phyloP scores from a whole-genome alignment of 495 filamentous ascomycete species.

The Baudoinia panamericana region DNA sequence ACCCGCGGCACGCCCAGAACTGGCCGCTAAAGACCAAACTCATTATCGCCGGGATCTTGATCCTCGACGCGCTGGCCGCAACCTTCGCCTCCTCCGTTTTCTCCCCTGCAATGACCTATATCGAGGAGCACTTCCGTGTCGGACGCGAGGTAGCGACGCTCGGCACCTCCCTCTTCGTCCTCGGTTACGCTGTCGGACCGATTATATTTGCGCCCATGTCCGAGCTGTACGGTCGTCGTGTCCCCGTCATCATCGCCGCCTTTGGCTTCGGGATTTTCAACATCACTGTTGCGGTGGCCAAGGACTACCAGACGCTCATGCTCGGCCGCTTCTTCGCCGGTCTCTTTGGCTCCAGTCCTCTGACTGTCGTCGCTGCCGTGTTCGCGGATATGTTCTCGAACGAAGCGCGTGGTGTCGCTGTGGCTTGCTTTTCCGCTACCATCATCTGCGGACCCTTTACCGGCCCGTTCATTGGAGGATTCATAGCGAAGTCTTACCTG shows the following conservation, averaged over 20 bases:
- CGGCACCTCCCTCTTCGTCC: constrained; percentile 56
- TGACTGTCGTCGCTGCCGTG: constrained; percentile 74
- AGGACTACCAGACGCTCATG: constrained; percentile 71
- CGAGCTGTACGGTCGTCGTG: constrained; percentile 61
- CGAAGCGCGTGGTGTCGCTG: constrained; percentile 15
- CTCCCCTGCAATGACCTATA: constrained; percentile 44
- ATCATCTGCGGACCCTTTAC: constrained; percentile 24
- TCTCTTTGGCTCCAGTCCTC: constrained; percentile 57
- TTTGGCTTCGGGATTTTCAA: constrained; percentile 65
- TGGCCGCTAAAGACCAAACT: constrained; percentile 70
- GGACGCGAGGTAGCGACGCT: constrained; percentile 48
- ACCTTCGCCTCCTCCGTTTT: constrained; percentile 63
- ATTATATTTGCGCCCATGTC: constrained; percentile 53
- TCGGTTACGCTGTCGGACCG: constrained; percentile 57
- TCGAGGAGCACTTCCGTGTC: constrained; percentile 42
- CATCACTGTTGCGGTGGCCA: constrained; percentile 55
- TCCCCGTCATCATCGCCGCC: constrained; percentile 58
- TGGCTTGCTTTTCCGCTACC: constrained; percentile 18
- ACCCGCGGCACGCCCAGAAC: constrained; percentile 58
- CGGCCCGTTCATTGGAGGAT: constrained; percentile 26
- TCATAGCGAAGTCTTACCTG: constrained; percentile 24
- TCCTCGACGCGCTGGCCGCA: constrained; percentile 61
- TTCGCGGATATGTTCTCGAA: constrained; percentile 58
- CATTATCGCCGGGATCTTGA: constrained; percentile 55
- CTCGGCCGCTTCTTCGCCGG: constrained; percentile 78